Evolutionary conservation across 148 eudicot species (phyloP).

Genomic region (Chenopodium formosanum): DNA sequence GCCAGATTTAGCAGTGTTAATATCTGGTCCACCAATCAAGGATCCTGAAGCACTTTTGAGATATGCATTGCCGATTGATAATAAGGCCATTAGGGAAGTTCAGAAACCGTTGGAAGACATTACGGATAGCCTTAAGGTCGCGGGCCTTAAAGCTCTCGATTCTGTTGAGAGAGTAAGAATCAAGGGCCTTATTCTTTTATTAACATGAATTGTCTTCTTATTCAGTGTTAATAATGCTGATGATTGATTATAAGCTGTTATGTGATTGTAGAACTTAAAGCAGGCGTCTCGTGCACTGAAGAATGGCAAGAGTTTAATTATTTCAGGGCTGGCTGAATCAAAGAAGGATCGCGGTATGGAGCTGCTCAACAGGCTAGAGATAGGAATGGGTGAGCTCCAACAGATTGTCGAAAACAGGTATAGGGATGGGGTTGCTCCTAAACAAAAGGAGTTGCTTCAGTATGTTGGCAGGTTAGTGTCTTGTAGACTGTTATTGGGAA

Average conservation of each 20-base stretch:
- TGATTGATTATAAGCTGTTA: constrained; percentile 19
- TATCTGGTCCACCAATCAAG: constrained; percentile 97
- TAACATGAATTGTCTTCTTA: neutral
- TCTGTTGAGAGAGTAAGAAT: constrained; percentile 84
- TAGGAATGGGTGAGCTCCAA: constrained; percentile 77
- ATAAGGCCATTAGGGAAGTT: constrained; percentile 93
- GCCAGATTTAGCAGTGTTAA: constrained; percentile 78
- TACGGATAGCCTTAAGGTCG: constrained; percentile 82
- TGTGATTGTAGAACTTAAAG: constrained; percentile 63
- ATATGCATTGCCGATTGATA: constrained; percentile 81
- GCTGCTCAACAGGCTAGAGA: constrained; percentile 81
- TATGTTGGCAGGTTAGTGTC: constrained; percentile 83
- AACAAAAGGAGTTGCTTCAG: constrained; percentile 84
- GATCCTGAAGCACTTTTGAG: constrained; percentile 89
- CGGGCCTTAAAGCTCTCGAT: constrained; percentile 85
- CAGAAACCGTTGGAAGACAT: constrained; percentile 97
- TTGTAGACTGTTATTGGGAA: neutral
- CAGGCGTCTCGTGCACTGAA: constrained; percentile 83
- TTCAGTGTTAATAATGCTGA: neutral
- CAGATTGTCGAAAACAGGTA: constrained; percentile 79
- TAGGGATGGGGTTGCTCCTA: constrained; percentile 70
- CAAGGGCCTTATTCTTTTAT: neutral
- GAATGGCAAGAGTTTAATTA: constrained; percentile 72
- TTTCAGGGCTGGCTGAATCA: constrained; percentile 81
- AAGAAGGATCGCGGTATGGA: constrained; percentile 80